phyloP scores from a whole-genome alignment of 208 protist species.

The Herpetomonas tarakana region DNA sequence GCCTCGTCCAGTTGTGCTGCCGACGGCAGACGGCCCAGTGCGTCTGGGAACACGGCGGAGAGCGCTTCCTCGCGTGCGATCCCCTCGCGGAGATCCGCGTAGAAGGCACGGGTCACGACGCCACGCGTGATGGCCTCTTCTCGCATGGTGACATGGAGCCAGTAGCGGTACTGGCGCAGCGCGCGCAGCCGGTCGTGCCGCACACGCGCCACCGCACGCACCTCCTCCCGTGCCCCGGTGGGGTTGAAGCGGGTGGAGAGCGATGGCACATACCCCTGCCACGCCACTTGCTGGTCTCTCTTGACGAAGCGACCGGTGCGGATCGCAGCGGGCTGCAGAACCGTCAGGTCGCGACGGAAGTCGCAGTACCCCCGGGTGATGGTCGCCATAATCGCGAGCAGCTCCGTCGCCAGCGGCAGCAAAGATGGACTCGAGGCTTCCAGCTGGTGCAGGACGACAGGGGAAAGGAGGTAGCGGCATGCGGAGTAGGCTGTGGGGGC shows the following conservation, averaged over 20 bases:
- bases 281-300: slow-evolving; percentile 30
- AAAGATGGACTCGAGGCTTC: not conserved
- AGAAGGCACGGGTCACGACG: slow-evolving; percentile 15
- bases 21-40: not conserved
- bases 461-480: not conserved
- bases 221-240: slow-evolving; percentile 63
- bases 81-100: slow-evolving; percentile 15
- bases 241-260: slow-evolving; percentile 35
- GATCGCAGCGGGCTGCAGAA: slow-evolving; percentile 15
- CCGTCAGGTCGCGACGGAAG: slow-evolving; percentile 58
- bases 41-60: slow-evolving; percentile 1
- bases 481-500: slow-evolving; percentile 3
- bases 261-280: slow-evolving; percentile 53
- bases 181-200: slow-evolving; percentile 14
- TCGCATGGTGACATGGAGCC: slow-evolving; percentile 29
- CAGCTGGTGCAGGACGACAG: not conserved
- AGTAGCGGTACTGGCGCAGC: slow-evolving; percentile 24
- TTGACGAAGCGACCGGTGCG: slow-evolving; percentile 42
- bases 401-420: slow-evolving; percentile 39
- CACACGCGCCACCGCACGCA: slow-evolving; percentile 18
- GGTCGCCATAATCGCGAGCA: slow-evolving; percentile 38
- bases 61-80: slow-evolving; percentile 7
- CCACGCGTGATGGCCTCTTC: slow-evolving; percentile 32
- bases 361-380: slow-evolving; percentile 66
- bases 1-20: slow-evolving; percentile 5